Evolutionary conservation across 1,284 basidiomycete species (phyloP).

Genomic region (Tilletia walkeri): DNA sequence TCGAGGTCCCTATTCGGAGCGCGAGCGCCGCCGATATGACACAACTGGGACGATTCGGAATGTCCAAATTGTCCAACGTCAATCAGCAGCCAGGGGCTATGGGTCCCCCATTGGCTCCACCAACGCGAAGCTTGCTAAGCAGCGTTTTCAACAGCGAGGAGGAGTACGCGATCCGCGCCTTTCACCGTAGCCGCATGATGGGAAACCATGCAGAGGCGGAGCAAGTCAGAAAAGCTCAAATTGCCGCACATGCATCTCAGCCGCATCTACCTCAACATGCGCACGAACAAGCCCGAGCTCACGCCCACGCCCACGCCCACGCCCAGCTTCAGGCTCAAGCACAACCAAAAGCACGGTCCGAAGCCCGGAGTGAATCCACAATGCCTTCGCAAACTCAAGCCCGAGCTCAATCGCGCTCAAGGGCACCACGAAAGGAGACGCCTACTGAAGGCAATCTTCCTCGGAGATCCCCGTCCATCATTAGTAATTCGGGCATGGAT

Average conservation of each 20-base stretch:
- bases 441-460: background rate
- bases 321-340: background rate
- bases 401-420: slow-evolving; percentile 6
- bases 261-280: slow-evolving; percentile 22
- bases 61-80: slow-evolving; percentile 19
- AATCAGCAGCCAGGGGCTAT: background rate
- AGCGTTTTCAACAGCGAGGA: slow-evolving; percentile 49
- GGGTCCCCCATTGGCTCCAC: slow-evolving; percentile 19
- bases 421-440: background rate
- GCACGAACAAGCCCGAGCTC: slow-evolving; percentile 6
- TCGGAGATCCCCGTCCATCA: background rate
- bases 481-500: slow-evolving; percentile 18
- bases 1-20: slow-evolving; percentile 60
- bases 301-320: slow-evolving; percentile 14
- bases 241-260: slow-evolving; percentile 12
- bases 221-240: slow-evolving; percentile 10
- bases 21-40: slow-evolving; percentile 49
- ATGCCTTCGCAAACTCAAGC: background rate
- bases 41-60: slow-evolving; percentile 21
- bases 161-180: slow-evolving; percentile 37
- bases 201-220: slow-evolving; percentile 12
- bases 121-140: slow-evolving; percentile 49
- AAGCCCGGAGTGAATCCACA: no score
- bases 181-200: slow-evolving; percentile 1
- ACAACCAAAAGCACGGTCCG: background rate